Evolutionary conservation across 108 stramenopile genomes (phyloP), one percentile per base, ranked within the genome.

Genomic region (Chaetoceros muelleri): DNA sequence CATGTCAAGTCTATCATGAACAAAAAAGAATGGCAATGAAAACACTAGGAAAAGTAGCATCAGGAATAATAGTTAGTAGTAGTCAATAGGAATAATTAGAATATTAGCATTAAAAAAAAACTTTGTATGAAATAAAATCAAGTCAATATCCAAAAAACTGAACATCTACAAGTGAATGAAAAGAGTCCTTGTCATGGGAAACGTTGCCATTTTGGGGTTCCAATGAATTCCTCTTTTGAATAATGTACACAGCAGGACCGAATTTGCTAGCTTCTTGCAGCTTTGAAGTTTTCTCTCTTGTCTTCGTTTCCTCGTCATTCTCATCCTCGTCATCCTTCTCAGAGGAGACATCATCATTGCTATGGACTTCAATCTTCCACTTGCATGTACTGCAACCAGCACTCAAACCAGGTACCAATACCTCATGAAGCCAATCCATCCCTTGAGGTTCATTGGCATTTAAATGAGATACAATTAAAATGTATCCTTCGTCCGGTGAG

Each of bases 341-440:
- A 7, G 20, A 16, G 2, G 55, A 52, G 16, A 16, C 55, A 25
- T 21, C 55, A 55, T 78, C 81, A 44, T 68, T 80, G 19, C 89
- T 85, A 60, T 91, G 89, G 1, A 91, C 81, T 66, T 91, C 81
- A 58, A 91, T 67, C 1, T 60, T 55, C 82, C 84, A 90, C 22
- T 30, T 60, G 7, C 46, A 22, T 58, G 52, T 51, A 45, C 18
- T 61, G 26, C 58, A 60, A 65, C 68, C 56, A 44, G 53, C 53
- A 52, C 59, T 60, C 52, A 91, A 57, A 10, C 89, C 89, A 20
- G 65, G 48, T 44, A 87, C 61, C 1, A 91, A 62, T 1, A 91
- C 69, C 22, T 72, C 64, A 27, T 85, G 51, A 26, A 82, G 52
- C 85, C 89, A 87, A 1, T 71, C 60, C 57, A 79, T 48, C 2